Conservation (phyloP, 2,329 filamentous ascomycete species). For the Aspergillaceae sp. region DNA sequence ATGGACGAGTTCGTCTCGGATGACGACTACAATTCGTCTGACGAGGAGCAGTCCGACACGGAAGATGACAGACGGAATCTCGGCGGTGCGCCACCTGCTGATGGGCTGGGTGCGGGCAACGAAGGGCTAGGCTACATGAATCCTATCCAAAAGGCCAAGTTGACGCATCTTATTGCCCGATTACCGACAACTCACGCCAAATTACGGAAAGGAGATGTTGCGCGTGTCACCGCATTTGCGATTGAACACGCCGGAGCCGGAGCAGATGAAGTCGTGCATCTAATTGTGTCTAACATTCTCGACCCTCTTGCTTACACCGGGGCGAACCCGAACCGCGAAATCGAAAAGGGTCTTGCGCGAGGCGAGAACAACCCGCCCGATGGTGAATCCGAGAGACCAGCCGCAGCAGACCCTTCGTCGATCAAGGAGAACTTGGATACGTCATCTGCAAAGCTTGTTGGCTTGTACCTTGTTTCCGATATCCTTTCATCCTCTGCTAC, state of each 20-base stretch:
- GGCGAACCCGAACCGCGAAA: constrained; percentile 52
- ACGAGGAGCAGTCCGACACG: constrained; percentile 60
- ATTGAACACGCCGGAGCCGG: constrained; percentile 78
- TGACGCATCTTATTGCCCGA: constrained; percentile 74
- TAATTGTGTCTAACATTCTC: constrained; percentile 74
- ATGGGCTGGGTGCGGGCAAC: constrained; percentile 27
- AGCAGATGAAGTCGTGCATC: constrained; percentile 82
- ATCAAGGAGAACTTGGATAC: constrained; percentile 50
- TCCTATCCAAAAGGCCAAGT: constrained; percentile 72
- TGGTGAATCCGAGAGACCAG: constrained; percentile 20
- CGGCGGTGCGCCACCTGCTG: constrained; percentile 32
- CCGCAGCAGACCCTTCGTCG: constrained; percentile 27
- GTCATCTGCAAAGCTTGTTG: constrained; percentile 67
- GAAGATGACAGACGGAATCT: constrained; percentile 38
- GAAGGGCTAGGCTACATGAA: constrained; percentile 62
- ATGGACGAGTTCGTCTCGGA: constrained; percentile 76
- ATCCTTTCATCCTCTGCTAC: constrained; percentile 69
- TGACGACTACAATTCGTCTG: constrained; percentile 75
- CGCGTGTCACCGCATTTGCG: constrained; percentile 76
- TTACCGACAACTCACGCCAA: constrained; percentile 67
- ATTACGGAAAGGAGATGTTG: constrained; percentile 76
- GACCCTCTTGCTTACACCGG: constrained; percentile 65
- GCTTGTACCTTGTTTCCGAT: constrained; percentile 70
- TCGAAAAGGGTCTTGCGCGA: constrained; percentile 20
- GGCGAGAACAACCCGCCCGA: constrained; percentile 25